A percentile compares a stretch with the other conserved stretches of the same genome.
Evolutionary conservation across 108 stramenopile species (phyloP).

Genomic region (Mediolabrus comicus): DNA sequence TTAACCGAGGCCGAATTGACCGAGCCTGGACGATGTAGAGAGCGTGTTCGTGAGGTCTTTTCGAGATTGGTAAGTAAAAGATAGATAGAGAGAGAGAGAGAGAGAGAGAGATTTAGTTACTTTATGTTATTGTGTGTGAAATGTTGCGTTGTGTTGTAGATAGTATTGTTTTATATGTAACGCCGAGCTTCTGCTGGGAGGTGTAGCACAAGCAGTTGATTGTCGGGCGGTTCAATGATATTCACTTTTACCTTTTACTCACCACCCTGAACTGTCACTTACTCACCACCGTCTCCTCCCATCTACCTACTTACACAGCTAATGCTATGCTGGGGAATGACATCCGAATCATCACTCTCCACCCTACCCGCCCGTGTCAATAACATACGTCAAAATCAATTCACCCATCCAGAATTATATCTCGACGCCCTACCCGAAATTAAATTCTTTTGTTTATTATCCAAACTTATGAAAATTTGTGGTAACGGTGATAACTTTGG

Average conservation of each 20-base stretch:
- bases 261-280: too few species aligned
- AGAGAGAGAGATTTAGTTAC: conserved; percentile 23
- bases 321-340: conserved; percentile 57
- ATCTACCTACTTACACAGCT: conserved; percentile 28
- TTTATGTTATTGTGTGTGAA: conserved; percentile 24
- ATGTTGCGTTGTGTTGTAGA: too few species aligned
- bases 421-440: conserved; percentile 80
- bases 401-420: conserved; percentile 81
- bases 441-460: conserved; percentile 72
- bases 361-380: conserved; percentile 12
- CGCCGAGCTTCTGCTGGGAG: too few species aligned
- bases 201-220: too few species aligned
- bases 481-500: conserved; percentile 86
- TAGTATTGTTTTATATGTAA: too few species aligned
- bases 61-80: conserved; percentile 56
- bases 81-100: conserved; percentile 13
- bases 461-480: conserved; percentile 82
- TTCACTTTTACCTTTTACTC: too few species aligned
- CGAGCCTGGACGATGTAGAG: conserved; percentile 82
- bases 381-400: conserved; percentile 2
- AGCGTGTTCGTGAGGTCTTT: conserved; percentile 76
- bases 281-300: background rate
- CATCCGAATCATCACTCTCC: conserved; percentile 45
- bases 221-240: too few species aligned
- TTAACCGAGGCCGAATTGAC: conserved; percentile 73